A percentile compares a stretch with the other conserved stretches of the same genome.
phyloP scores from a whole-genome alignment of 2,329 filamentous ascomycete species.

The Cryphonectria radicalis region DNA sequence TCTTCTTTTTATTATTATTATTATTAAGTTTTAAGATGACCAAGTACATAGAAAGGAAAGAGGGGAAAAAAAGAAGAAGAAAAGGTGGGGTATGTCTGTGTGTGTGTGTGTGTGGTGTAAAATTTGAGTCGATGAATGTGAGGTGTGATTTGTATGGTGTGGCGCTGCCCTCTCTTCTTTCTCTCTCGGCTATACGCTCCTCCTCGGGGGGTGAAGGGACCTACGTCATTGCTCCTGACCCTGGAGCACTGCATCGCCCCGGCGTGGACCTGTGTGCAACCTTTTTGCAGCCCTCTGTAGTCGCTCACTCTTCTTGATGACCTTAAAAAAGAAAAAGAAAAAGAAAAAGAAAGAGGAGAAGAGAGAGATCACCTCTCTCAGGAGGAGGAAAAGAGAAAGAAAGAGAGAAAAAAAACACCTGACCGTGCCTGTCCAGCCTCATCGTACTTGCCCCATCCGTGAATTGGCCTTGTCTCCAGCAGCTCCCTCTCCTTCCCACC shows the following conservation, averaged over 20 bases:
- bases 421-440: not conserved
- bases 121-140: not conserved
- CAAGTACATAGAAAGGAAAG: not conserved
- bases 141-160: not conserved
- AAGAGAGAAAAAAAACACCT: not conserved
- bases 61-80: too few relatives aligned
- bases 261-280: not conserved
- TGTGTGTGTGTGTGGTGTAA: not conserved
- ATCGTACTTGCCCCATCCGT: not conserved
- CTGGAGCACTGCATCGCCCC: not conserved
- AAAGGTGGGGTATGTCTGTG: not conserved
- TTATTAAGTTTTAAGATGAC: not conserved
- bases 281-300: not conserved
- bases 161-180: not conserved
- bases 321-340: not conserved
- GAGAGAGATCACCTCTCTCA: not conserved
- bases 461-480: not conserved
- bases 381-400: not conserved
- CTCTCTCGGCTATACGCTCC: not conserved
- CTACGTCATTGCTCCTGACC: constrained; percentile 8
- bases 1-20: too few relatives aligned
- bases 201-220: not conserved
- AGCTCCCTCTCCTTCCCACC: not conserved
- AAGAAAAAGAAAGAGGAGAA: not conserved
- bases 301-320: not conserved